phyloP scores from a whole-genome alignment of 306 rosid genomes.

The Lablab purpureus region DNA sequence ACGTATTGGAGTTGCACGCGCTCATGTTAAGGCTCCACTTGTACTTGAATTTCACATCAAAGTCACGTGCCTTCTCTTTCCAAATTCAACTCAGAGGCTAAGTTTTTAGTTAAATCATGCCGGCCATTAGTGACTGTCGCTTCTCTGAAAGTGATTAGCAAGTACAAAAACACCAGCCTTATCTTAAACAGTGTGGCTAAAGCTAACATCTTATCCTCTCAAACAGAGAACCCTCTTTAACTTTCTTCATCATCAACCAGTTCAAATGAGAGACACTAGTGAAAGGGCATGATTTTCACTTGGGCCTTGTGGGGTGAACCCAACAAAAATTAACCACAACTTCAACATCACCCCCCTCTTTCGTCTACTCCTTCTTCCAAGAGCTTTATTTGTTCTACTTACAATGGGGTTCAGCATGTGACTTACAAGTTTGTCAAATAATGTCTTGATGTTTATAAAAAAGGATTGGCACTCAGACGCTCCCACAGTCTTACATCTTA shows the following conservation, averaged over 20 bases:
- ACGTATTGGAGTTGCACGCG: conserved; percentile 46
- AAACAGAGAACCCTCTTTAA: conserved; percentile 41
- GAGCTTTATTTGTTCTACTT: conserved; percentile 43
- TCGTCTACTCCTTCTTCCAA: conserved; percentile 35
- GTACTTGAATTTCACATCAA: conserved; percentile 57
- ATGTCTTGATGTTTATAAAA: conserved; percentile 56
- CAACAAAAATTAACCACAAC: conserved; percentile 38
- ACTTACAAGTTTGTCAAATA: conserved; percentile 59
- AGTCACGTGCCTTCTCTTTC: conserved; percentile 60
- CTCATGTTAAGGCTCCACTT: conserved; percentile 58
- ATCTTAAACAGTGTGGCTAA: conserved; percentile 55
- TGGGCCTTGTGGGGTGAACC: neutral
- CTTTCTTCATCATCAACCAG: conserved; percentile 37
- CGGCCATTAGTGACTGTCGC: conserved; percentile 67
- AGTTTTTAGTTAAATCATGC: conserved; percentile 61
- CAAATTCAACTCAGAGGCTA: conserved; percentile 54
- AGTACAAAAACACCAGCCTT: conserved; percentile 62
- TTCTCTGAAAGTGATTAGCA: conserved; percentile 50
- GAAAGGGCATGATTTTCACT: conserved; percentile 19
- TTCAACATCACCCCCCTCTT: conserved; percentile 33
- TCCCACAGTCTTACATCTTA: conserved; percentile 53
- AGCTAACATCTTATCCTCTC: conserved; percentile 57
- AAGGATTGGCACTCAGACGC: conserved; percentile 54
- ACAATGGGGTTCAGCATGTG: conserved; percentile 48
- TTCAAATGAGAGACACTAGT: conserved; percentile 30